Evolutionary conservation across 441 rosid genomes (phyloP), one percentile per base, ranked within the genome.

Genomic region (Mallotus japonicus): DNA sequence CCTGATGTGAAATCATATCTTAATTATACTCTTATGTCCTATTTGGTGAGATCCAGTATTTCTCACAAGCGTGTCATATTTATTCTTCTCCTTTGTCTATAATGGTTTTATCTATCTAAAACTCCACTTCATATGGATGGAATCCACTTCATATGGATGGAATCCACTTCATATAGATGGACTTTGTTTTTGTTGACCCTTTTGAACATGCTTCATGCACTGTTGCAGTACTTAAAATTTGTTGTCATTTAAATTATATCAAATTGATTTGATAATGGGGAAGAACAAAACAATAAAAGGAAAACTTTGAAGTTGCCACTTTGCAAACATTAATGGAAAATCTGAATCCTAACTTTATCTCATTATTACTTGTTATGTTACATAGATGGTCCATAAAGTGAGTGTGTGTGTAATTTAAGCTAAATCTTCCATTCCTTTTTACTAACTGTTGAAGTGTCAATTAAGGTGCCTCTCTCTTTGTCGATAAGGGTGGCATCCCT

Each of bases 391-490:
- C 19, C n/a, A 65, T 57, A 5, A 4, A 37, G 49, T 28, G 46
- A 16, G 9, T 17, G 6, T 24, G 34, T 0, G 15, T 37, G 15
- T 28, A 28, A 28, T 28, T 28, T 28, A 55, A 50, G 46, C 24
- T 13, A 53, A 75, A 58, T 7, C 58, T 77, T 67, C 60, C 62
- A 49, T 37, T 59, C 32, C 32, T 28, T 49, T 46, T 28, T 0
- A 50, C 42, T 63, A 56, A 75, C 65, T 54, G 22, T 34, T 46
- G 24, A 49, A 42, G 54, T 72, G 58, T 55, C 46, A 1, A 76
- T 72, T 70, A 34, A 95, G 98, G 97, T 93, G 76, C 97, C 98
- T 44, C 69, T 95, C 75, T 83, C 96, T 82, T 83, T 95, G 84
- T 86, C 94, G 57, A 86, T 95, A 82, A 84, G 90, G 81, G 86